These are phyloP conservation scores for Melanomma pulvis-pyrius DNA, from an alignment of 495 filamentous ascomycete species.

Conservation along the genomic window DNA sequence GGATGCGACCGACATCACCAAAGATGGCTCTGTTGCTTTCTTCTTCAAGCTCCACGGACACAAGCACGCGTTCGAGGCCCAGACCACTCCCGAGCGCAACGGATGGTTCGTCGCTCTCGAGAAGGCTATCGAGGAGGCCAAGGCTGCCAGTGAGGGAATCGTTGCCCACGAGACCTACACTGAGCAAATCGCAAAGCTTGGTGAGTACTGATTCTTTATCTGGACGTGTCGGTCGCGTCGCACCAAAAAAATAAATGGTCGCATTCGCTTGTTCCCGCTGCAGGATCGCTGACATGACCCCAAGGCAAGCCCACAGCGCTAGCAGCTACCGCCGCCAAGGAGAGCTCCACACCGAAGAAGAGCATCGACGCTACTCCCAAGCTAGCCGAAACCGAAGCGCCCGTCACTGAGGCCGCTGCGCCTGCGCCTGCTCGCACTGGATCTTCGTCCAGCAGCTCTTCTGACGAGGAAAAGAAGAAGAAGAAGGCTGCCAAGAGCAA, in stretches of 20 bases:
- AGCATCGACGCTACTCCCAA: constrained; percentile 44
- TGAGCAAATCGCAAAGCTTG: constrained; percentile 50
- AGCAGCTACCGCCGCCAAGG: constrained; percentile 39
- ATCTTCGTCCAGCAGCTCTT: constrained; percentile 39
- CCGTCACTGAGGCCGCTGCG: constrained; percentile 22
- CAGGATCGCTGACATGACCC: constrained; percentile 46
- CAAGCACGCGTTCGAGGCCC: constrained; percentile 88
- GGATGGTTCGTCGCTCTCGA: constrained; percentile 72
- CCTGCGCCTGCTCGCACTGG: constrained; percentile 33
- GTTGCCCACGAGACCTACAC: constrained; percentile 50
- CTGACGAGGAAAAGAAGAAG: constrained; percentile 47
- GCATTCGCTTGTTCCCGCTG: constrained; percentile 42
- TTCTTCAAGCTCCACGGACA: constrained; percentile 78
- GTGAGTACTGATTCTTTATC: constrained; percentile 38
- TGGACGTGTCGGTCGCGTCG: constrained; percentile 1
- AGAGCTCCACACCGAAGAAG: constrained; percentile 44
- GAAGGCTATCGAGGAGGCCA: constrained; percentile 59
- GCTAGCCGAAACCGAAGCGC: constrained; percentile 35
- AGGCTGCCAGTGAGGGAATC: constrained; percentile 52
- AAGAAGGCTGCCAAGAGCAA: constrained; percentile 44
- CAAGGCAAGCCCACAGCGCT: constrained; percentile 43
- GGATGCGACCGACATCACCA: constrained; percentile 77
- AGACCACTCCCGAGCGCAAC: constrained; percentile 75
- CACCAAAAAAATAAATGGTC: constrained; percentile 12
- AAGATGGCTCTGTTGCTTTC: constrained; percentile 78